Base-by-base conservation (phyloP, 768 basidiomycete genomes). In the Russula foetens region DNA sequence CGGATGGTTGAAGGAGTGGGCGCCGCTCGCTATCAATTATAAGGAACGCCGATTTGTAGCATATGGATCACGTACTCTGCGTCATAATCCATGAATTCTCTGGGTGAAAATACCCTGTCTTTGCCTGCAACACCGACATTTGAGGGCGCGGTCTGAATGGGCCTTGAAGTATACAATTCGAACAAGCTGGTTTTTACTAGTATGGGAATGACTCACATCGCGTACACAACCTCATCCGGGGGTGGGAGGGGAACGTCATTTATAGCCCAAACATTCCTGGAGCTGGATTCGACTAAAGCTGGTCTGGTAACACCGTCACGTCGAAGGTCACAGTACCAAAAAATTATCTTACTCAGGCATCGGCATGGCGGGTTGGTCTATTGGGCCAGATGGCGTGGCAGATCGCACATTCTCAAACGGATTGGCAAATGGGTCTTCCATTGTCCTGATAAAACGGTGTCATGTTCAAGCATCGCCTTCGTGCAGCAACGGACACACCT, bases 1-100 rank as follows among this genome's bases (percentile, higher is more conserved):
- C 73, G 2, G 70, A 59, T 0, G 73, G 71, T 19, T 74, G 73
- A 11, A 84, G 75, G 12, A 85, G 74, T 3, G 84, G 84, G 14
- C 72, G 75, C 0, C 75, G 75, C 72, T 85, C 84, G 63, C 84
- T 85, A 59, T 58, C 31, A 50, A 31, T 4, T 35, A 53, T 59
- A 31, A 60, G 53, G 21, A 50, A 67, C 19, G 26, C 23, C 14
- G 7, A 11, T 43, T 21, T n/a, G 1, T 31, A 68, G 12, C 65
- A 62, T 31, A 15, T 0, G 26, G 23, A 15, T 33, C 24, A 47
- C 75, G 38, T 66, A 74, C 75, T 74, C 70, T 8, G 63, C 67
- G 29, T 65, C 62, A 29, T 57, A 60, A 4, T 28, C 39, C 14
- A 38, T 49, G n/a, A 43, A 35, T 14, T 62, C 65, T 26, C 53